Base-by-base conservation (phyloP, 441 rosid species). In the Melastoma candidum region DNA sequence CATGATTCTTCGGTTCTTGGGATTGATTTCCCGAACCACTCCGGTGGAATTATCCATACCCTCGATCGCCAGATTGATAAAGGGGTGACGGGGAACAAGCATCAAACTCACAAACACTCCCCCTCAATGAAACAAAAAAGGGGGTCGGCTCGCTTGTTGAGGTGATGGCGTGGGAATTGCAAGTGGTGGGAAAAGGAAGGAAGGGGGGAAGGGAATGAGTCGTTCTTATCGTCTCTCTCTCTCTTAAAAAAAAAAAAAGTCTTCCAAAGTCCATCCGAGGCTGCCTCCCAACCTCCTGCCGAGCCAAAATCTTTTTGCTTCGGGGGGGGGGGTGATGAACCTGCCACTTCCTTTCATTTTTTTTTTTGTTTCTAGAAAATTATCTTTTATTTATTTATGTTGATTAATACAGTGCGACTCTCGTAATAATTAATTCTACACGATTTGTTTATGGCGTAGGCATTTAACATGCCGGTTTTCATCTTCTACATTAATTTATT, bases 1-100 rank as follows among this genome's bases (percentile, higher is more conserved):
- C 85, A 79, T 79, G 73, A 77, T 71, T 74, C 78, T 74, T 58
- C 78, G 62, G 76, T 70, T 79, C 57, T 74, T 74, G 65, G 77
- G 75, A 63, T 63, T 77, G 72, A 71, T 64, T 73, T 73, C 77
- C 55, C 67, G 60, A 10, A 72, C 75, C 0, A 49, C 49, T 54
- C 56, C 48, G 32, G 67, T 71, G 59, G 66, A 69, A 68, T 77
- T 73, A 51, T 55, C 66, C 58, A 57, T 49, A 58, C 57, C 60
- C 66, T 70, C 75, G 44, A 11, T 29, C 26, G 25, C 12, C 49
- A 7, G 52, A 29, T 63, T 12, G 41, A 32, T 32, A 8, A 6
- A 32, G 8, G 41, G 41, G 41, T 32, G 41, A 32, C 8, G 41
- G 41, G 8, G 41, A 32, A 32, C 41, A 4, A 32, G 41, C 41